Percentiles rank a stretch among this genome's conserved stretches.
These are phyloP conservation scores for Leccinellum albellum DNA, from an alignment of 768 basidiomycete species.

Conservation along the genomic window DNA sequence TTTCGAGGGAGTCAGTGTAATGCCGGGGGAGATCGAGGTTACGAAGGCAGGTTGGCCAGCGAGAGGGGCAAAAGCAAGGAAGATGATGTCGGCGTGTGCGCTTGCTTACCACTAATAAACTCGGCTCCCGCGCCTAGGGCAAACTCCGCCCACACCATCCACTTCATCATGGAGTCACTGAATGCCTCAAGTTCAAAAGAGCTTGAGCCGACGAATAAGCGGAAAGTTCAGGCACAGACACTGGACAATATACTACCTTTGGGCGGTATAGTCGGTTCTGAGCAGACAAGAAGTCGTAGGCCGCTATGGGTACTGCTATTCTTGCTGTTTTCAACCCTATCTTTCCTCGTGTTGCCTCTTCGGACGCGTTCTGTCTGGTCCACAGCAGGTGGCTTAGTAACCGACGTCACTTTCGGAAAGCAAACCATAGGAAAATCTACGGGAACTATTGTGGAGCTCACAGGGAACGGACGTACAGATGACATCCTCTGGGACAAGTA, in stretches of 20 bases:
- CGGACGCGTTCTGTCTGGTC: conserved; percentile 1
- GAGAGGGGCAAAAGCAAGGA: too few relatives aligned
- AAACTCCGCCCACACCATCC: background rate
- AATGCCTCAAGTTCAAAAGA: background rate
- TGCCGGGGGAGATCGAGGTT: conserved; percentile 42
- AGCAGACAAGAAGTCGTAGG: conserved; percentile 4
- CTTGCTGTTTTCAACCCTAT: conserved; percentile 14
- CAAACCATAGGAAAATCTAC: conserved; percentile 1
- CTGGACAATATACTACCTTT: conserved; percentile 3
- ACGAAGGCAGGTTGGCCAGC: background rate
- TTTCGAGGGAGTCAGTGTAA: conserved; percentile 62
- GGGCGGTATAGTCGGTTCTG: background rate
- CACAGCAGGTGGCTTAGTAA: background rate
- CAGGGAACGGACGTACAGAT: conserved; percentile 33
- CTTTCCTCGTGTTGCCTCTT: conserved; percentile 13
- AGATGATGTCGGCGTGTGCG: too few relatives aligned
- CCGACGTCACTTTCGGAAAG: background rate
- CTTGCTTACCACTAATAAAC: too few relatives aligned
- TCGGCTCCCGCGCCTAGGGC: too few relatives aligned
- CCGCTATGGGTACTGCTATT: conserved; percentile 12
- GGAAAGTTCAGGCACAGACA: background rate
- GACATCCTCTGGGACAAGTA: conserved; percentile 62
- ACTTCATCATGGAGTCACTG: background rate
- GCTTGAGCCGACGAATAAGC: background rate
- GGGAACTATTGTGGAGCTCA: conserved; percentile 5